A percentile compares a stretch with the other conserved stretches of the same genome.
Evolutionary conservation across 2,329 filamentous ascomycete species (phyloP).

Genomic region (Fusarium compactum): DNA sequence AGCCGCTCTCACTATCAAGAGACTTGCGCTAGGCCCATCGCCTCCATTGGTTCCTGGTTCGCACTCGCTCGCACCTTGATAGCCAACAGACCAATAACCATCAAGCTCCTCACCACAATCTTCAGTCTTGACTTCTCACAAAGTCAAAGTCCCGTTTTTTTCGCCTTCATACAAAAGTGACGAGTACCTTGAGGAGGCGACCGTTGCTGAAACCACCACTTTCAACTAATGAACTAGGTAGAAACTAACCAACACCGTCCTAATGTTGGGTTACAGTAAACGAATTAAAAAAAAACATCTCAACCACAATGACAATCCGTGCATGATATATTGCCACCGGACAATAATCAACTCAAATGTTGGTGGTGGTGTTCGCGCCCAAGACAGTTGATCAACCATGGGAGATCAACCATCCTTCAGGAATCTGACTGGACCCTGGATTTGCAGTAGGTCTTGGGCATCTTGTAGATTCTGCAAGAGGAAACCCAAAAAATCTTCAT

Average conservation of each 20-base stretch:
- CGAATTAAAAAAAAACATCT: neutral
- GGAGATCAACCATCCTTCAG: constrained; percentile 33
- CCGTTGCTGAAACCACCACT: constrained; percentile 32
- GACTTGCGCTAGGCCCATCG: constrained; percentile 31
- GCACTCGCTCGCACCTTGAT: constrained; percentile 26
- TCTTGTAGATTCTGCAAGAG: constrained; percentile 15
- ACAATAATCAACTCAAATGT: constrained; percentile 3
- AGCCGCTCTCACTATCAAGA: constrained; percentile 11
- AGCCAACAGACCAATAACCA: constrained; percentile 36
- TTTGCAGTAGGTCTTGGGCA: constrained; percentile 5
- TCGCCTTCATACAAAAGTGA: constrained; percentile 20
- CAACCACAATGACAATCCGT: constrained; percentile 22
- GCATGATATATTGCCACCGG: constrained; percentile 32
- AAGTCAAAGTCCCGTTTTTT: constrained; percentile 15
- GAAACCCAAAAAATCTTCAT: constrained; percentile 14
- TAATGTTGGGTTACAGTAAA: constrained; percentile 10
- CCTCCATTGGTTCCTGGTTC: constrained; percentile 38
- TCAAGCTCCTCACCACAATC: constrained; percentile 22
- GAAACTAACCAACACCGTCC: neutral
- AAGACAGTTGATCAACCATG: constrained; percentile 22
- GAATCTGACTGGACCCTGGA: constrained; percentile 27
- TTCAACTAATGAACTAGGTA: constrained; percentile 3
- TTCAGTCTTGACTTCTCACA: constrained; percentile 8
- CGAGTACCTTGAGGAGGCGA: constrained; percentile 36
- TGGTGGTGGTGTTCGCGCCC: constrained; percentile 1